Percentiles rank a stretch among this genome's conserved stretches.
These are phyloP conservation scores for Colletotrichum echinochloae DNA, from an alignment of 2,329 filamentous ascomycete genomes.

Conservation along the genomic window DNA sequence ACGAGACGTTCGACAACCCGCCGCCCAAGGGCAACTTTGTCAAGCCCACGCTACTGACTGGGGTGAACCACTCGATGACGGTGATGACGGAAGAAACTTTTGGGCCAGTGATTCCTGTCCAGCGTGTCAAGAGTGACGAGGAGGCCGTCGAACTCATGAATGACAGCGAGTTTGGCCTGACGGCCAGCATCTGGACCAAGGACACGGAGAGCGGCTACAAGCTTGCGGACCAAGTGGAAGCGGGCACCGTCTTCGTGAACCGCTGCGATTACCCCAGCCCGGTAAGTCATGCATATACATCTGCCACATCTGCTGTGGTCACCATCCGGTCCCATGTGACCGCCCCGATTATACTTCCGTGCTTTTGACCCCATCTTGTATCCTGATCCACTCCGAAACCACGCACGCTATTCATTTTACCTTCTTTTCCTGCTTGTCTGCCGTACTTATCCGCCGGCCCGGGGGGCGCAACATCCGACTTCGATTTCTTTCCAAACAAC, in stretches of 20 bases:
- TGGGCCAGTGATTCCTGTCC: constrained; percentile 89
- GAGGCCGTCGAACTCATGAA: constrained; percentile 92
- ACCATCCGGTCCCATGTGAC: constrained; percentile 11
- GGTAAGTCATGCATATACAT: constrained; percentile 65
- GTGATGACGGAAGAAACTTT: constrained; percentile 97
- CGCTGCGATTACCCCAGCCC: constrained; percentile 92
- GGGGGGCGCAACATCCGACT: background rate
- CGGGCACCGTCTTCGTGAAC: constrained; percentile 96
- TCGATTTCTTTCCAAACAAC: background rate
- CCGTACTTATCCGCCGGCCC: background rate
- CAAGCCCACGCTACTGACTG: constrained; percentile 83
- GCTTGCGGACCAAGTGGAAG: constrained; percentile 84
- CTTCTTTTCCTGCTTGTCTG: background rate
- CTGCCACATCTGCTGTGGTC: background rate
- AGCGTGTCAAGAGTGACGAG: constrained; percentile 83
- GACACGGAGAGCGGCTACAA: constrained; percentile 80
- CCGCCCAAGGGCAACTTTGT: constrained; percentile 89
- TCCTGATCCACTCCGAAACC: background rate
- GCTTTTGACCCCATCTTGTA: constrained; percentile 18
- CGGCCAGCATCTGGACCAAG: constrained; percentile 98
- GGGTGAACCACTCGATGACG: constrained; percentile 83
- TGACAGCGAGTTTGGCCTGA: constrained; percentile 92
- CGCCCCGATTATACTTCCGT: constrained; percentile 20
- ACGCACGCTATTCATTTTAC: background rate
- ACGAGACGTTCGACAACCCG: constrained; percentile 78